Percentiles rank a stretch among this genome's conserved stretches.
phyloP scores from a whole-genome alignment of 164 flowering plant genomes.

The Vitis cinerea region DNA sequence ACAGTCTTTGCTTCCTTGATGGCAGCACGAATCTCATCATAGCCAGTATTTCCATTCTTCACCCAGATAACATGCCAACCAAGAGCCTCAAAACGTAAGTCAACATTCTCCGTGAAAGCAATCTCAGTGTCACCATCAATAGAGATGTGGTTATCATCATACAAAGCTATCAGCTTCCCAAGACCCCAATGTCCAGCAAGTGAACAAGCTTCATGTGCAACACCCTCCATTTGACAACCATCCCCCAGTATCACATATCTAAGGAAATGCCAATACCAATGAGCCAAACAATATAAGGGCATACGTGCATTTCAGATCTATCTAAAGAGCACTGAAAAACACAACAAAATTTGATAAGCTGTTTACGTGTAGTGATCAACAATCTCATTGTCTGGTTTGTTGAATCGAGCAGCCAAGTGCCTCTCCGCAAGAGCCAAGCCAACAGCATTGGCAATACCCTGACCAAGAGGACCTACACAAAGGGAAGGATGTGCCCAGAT shows the following conservation, averaged over 20 bases:
- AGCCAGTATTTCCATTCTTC: constrained; percentile 93
- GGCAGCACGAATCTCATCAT: constrained; percentile 97
- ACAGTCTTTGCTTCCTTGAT: constrained; percentile 92
- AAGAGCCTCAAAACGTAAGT: constrained; percentile 83
- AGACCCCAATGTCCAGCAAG: constrained; percentile 99
- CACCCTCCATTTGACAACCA: constrained; percentile 99
- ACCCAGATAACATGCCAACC: constrained; percentile 99
- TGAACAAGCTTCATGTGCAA: constrained; percentile 89
- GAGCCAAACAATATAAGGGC: constrained; percentile 4
- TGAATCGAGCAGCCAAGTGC: constrained; percentile 95
- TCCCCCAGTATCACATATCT: constrained; percentile 88
- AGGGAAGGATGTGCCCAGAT: background rate
- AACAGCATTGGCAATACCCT: constrained; percentile 95
- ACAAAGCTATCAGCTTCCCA: constrained; percentile 96
- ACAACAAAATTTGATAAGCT: background rate
- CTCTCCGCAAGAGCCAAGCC: constrained; percentile 98
- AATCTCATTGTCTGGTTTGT: constrained; percentile 83
- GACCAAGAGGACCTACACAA: constrained; percentile 92
- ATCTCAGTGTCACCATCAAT: constrained; percentile 96
- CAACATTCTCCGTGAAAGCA: constrained; percentile 93
- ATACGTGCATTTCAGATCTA: background rate
- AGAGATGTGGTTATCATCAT: constrained; percentile 96
- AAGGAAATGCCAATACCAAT: constrained; percentile 2
- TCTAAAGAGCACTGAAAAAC: background rate
- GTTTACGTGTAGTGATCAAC: constrained; percentile 96